Base-by-base conservation (phyloP, 257 asterid species). In the Verbena officinalis region DNA sequence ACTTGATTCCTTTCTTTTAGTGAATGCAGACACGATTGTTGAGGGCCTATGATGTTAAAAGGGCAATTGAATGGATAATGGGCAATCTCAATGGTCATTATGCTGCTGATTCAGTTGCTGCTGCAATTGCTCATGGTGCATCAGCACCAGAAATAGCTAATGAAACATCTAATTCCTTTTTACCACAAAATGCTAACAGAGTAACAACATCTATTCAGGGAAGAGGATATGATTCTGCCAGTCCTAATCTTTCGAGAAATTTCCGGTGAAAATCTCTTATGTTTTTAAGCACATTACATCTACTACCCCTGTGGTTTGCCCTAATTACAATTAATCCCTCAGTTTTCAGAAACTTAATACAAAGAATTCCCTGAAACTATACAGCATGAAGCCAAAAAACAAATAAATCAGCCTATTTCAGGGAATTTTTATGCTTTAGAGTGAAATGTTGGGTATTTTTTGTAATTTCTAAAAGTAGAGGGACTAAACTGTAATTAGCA, bases 51-150 rank as follows among this genome's bases (percentile, higher is more conserved):
- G 95, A 94, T 76, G 95, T 94, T 59, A 94, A 94, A 81, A 83
- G 83, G 68, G 86, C 96, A 70, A 88, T 94, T 74, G 99, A 94
- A 75, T 86, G 97, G 96, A 88, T 90, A 68, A 78, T 94, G 95
- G 86, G 89, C 73, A 86, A 86, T 80, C 95, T 87, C 67, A 85
- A 80, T 64, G 97, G 93, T 69, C 99, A 94, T 79, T 94, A 94
- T 72, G 99, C 97, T 69, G 97, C 96, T 77, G 95, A 86, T 67
- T 88, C 99, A 34, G 97, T 93, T 71, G 96, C 99, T 79, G 95
- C 99, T 78, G 99, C 99, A 66, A 84, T 90, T 78, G 96, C 96
- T 68, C 89, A 82, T 73, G 99, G 95, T 49, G 97, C 99, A 65
- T 78, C 86, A 34, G 84, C 89, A 71, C 82, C 92, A 27, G 96